Percentiles rank a stretch among this genome's conserved stretches.
Evolutionary conservation across 768 basidiomycete genomes (phyloP).

Genomic region (Pleurotus eryngii): DNA sequence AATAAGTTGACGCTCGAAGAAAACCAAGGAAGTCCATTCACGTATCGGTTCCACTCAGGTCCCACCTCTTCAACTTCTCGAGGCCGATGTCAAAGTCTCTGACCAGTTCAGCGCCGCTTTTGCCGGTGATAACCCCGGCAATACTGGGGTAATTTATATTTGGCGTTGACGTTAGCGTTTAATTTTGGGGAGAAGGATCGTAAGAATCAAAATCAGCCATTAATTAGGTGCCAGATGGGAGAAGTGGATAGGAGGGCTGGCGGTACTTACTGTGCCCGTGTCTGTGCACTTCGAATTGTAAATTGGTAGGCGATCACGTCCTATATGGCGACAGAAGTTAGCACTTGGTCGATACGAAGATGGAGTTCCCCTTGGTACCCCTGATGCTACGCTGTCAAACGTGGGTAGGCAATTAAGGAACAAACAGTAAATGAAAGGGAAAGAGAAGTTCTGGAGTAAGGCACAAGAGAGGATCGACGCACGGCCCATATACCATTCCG

Average conservation of each 20-base stretch:
- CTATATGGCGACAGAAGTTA: neutral
- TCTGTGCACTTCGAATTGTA: constrained; percentile 5
- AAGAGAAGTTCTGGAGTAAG: neutral
- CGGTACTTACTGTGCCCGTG: constrained; percentile 5
- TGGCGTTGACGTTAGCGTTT: too few relatives aligned
- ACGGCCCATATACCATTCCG: constrained; percentile 45
- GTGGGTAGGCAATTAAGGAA: neutral
- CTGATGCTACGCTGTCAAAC: neutral
- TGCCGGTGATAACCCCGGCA: too few relatives aligned
- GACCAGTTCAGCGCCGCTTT: too few relatives aligned
- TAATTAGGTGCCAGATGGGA: neutral
- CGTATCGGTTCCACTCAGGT: constrained; percentile 5
- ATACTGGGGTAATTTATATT: too few relatives aligned
- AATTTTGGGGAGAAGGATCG: too few relatives aligned
- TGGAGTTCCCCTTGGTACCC: neutral
- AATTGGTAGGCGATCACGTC: constrained; percentile 12
- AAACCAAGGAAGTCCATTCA: too few relatives aligned
- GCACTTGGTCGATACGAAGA: neutral
- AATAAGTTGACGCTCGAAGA: too few relatives aligned
- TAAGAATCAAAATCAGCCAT: neutral
- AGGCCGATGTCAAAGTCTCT: constrained; percentile 29
- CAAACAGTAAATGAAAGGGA: constrained; percentile 5
- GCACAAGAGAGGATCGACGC: constrained; percentile 11
- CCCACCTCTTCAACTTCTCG: constrained; percentile 25
- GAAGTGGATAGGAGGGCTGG: neutral